Evolutionary conservation across 345 rosid genomes (phyloP).

Genomic region (Salix udensis): DNA sequence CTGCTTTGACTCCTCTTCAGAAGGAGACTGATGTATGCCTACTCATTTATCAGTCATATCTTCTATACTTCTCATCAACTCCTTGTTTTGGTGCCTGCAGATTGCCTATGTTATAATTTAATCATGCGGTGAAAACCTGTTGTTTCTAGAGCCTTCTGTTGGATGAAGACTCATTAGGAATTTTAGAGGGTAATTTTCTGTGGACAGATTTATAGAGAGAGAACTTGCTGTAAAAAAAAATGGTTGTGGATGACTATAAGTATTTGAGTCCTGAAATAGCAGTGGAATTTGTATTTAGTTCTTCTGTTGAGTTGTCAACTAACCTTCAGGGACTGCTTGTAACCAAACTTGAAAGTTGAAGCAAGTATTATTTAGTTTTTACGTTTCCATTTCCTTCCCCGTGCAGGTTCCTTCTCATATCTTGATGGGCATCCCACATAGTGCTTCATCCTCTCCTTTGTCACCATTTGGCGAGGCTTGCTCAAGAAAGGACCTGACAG

Average conservation of each 20-base stretch:
- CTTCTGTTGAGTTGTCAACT: not conserved
- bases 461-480: conserved; percentile 97
- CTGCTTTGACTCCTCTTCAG: conserved; percentile 84
- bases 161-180: not conserved
- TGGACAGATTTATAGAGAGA: not conserved
- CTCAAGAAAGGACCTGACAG: conserved; percentile 72
- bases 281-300: not conserved
- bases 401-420: conserved; percentile 78
- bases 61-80: not conserved
- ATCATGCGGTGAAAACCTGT: not conserved
- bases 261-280: not conserved
- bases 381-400: not conserved
- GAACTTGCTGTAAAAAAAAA: not conserved
- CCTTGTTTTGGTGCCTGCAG: not conserved
- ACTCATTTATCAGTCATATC: conserved; percentile 15
- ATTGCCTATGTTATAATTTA: not conserved
- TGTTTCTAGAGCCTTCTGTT: not conserved
- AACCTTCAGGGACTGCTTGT: not conserved
- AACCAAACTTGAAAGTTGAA: not conserved
- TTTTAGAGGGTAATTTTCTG: not conserved
- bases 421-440: conserved; percentile 75
- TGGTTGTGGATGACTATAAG: not conserved
- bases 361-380: not conserved
- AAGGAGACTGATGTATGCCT: conserved; percentile 65
- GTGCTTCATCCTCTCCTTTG: conserved; percentile 49